phyloP scores from a whole-genome alignment of 306 rosid species.

The Vigna reflexopilosa region DNA sequence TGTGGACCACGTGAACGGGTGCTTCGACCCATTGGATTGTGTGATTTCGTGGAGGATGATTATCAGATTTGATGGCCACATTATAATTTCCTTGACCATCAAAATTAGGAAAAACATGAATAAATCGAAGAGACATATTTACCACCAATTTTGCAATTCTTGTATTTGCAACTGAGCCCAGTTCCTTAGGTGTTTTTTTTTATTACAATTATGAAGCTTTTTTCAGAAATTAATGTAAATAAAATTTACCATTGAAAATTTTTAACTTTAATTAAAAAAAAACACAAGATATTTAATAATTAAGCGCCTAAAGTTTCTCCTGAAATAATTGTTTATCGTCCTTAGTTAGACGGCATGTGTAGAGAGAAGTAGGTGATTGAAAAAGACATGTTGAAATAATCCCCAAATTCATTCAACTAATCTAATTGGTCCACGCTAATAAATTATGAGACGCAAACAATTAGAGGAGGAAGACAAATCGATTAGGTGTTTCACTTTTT shows the following conservation, averaged over 20 bases:
- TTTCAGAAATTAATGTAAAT: background rate
- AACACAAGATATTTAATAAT: no score
- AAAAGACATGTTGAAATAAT: background rate
- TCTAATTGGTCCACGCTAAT: conserved; percentile 10
- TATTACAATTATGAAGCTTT: background rate
- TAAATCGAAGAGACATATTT: conserved; percentile 10
- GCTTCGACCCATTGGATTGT: conserved; percentile 22
- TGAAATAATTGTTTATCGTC: background rate
- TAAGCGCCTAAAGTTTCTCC: background rate
- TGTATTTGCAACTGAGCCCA: background rate
- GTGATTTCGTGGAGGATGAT: background rate
- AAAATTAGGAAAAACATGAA: background rate
- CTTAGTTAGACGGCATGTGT: background rate
- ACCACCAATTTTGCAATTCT: background rate
- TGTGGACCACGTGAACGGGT: conserved; percentile 1
- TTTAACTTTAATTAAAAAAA: no score
- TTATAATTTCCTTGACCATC: background rate
- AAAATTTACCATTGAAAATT: background rate
- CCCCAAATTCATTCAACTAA: background rate
- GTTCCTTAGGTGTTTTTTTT: background rate
- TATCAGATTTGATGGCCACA: background rate
- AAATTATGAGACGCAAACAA: background rate
- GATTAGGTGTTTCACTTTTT: background rate
- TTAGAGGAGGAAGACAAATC: background rate
- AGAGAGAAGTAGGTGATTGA: conserved; percentile 7